A percentile compares a stretch with the other conserved stretches of the same genome.
Evolutionary conservation across 805 yeast species (phyloP).

Genomic region (Candida parachauliodes): DNA sequence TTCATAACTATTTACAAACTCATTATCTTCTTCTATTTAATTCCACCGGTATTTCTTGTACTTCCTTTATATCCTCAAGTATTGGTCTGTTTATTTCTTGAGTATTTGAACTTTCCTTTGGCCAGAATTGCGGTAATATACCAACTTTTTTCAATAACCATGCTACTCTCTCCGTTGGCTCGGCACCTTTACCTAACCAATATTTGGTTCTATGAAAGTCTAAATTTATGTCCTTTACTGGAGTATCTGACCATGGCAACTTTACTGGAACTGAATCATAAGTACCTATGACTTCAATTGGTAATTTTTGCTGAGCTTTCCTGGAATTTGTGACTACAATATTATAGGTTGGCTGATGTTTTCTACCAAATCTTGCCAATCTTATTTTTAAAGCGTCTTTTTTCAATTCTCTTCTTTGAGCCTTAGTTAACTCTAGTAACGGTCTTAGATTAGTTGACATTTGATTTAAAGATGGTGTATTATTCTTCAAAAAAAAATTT

Average conservation of each 20-base stretch:
- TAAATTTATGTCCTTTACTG: conserved; percentile 73
- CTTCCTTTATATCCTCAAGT: conserved; percentile 21
- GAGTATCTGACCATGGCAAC: conserved; percentile 47
- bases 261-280: conserved; percentile 82
- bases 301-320: conserved; percentile 81
- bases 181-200: conserved; percentile 98
- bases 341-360: conserved; percentile 82
- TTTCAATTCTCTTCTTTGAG: conserved; percentile 13
- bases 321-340: conserved; percentile 79
- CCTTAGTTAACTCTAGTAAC: conserved; percentile 4
- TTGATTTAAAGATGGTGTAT: too few species aligned
- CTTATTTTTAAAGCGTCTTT: conserved; percentile 68
- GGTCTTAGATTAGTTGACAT: conserved; percentile 3
- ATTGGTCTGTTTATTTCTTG: conserved; percentile 30
- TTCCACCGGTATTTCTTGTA: conserved; percentile 31
- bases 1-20: conserved; percentile 3
- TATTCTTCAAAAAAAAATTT: neutral
- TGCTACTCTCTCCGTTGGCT: conserved; percentile 79
- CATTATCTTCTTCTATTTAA: conserved; percentile 28
- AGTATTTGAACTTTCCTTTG: conserved; percentile 40
- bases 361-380: conserved; percentile 89
- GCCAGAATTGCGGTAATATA: conserved; percentile 58
- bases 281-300: conserved; percentile 93
- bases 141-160: conserved; percentile 78
- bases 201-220: conserved; percentile 90